Conservation (phyloP, 139 green algal genomes). For the Chlamydomonas sp. region DNA sequence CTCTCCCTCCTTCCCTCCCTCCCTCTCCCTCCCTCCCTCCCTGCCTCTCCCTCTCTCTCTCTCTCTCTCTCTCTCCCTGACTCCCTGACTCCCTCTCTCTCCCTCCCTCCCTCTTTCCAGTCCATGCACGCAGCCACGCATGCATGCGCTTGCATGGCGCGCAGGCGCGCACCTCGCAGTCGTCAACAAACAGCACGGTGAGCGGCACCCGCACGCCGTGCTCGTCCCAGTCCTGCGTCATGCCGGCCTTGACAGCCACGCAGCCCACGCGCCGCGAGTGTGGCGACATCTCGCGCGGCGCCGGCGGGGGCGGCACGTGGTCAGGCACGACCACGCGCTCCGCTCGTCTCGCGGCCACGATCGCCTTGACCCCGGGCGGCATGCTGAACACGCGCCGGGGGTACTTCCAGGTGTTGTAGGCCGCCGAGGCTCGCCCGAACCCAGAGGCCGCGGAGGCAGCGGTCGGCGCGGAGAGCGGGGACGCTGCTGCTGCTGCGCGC, state of each 20-base stretch:
- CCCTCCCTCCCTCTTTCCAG: not conserved
- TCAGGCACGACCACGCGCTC: not conserved
- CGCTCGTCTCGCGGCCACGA: not conserved
- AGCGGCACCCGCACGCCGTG: conserved; percentile 76
- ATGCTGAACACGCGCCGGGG: conserved; percentile 3
- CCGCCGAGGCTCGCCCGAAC: too few species aligned
- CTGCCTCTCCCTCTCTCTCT: too few species aligned
- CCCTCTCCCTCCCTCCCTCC: too few species aligned
- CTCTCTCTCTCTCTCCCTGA: too few species aligned
- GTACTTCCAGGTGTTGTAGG: conserved; percentile 13
- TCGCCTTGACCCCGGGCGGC: not conserved
- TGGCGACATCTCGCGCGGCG: conserved; percentile 4
- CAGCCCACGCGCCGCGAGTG: conserved; percentile 58
- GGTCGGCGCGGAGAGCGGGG: too few species aligned
- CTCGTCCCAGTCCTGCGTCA: conserved; percentile 95
- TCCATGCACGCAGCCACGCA: not conserved
- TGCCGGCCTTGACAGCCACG: conserved; percentile 91
- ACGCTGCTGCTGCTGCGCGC: too few species aligned
- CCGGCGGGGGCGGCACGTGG: not conserved
- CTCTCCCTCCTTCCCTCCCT: too few species aligned
- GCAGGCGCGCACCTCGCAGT: conserved; percentile 66
- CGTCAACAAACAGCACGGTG: conserved; percentile 95
- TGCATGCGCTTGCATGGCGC: not conserved
- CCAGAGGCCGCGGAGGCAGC: too few species aligned
- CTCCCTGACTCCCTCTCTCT: not conserved